Percentiles rank a stretch among this genome's conserved stretches.
These are phyloP conservation scores for Mycena sp. DNA, from an alignment of 1,284 basidiomycete species.

Conservation along the genomic window DNA sequence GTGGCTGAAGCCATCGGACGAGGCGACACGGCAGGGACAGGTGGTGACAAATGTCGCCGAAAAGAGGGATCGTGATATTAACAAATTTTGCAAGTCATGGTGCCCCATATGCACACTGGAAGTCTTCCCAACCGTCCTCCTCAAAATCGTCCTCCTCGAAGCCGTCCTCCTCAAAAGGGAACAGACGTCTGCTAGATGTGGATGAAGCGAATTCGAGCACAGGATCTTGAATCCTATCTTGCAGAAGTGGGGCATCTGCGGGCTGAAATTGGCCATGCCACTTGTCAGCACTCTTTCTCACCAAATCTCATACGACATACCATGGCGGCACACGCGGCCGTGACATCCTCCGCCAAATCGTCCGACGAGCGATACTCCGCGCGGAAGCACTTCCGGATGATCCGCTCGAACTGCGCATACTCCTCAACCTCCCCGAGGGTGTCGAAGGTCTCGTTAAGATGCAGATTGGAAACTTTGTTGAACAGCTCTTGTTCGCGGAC, in stretches of 20 bases:
- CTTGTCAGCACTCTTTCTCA: too few relatives aligned
- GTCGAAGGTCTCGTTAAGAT: neutral
- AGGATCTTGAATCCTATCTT: neutral
- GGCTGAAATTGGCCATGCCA: too few relatives aligned
- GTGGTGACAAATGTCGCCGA: too few relatives aligned
- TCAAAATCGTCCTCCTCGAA: too few relatives aligned
- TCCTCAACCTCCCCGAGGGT: neutral
- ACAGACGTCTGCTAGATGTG: neutral
- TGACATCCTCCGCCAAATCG: neutral
- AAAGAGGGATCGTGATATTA: too few relatives aligned
- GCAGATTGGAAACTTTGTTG: neutral
- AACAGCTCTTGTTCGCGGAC: neutral
- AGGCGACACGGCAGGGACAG: too few relatives aligned
- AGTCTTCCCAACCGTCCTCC: too few relatives aligned
- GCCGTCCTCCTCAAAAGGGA: neutral
- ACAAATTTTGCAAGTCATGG: too few relatives aligned
- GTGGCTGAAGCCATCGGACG: too few relatives aligned
- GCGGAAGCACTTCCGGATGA: constrained; percentile 5
- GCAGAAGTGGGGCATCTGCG: neutral
- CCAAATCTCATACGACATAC: too few relatives aligned
- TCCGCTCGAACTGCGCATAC: neutral
- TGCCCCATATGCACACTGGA: too few relatives aligned
- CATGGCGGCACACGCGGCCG: too few relatives aligned
- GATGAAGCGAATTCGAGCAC: neutral
- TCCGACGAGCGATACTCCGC: neutral